Evolutionary conservation across 2,329 filamentous ascomycete species (phyloP).

Genomic region (Colletotrichum eleusines): DNA sequence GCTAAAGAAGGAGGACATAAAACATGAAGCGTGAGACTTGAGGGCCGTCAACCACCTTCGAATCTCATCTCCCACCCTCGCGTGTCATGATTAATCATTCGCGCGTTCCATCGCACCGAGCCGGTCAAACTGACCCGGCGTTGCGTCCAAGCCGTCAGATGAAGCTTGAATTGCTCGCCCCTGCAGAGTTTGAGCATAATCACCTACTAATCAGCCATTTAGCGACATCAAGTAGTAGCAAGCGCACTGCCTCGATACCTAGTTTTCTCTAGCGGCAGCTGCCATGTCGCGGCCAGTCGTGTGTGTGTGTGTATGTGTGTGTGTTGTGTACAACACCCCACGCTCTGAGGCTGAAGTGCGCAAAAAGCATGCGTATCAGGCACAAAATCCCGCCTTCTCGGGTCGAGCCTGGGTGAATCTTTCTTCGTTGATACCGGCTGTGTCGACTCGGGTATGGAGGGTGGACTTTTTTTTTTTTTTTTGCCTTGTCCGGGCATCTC

Average conservation of each 20-base stretch:
- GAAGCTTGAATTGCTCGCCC: background rate
- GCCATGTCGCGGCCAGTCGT: constrained; percentile 16
- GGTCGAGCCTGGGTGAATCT: constrained; percentile 17
- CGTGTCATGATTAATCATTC: background rate
- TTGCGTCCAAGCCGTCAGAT: constrained; percentile 14
- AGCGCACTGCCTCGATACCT: background rate
- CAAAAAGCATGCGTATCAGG: constrained; percentile 25
- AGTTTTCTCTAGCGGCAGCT: constrained; percentile 2
- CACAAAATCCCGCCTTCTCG: constrained; percentile 31
- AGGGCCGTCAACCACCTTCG: background rate
- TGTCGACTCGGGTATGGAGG: background rate
- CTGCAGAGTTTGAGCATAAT: background rate
- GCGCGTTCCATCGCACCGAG: constrained; percentile 8
- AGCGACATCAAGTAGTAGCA: constrained; percentile 1
- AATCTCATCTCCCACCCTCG: background rate
- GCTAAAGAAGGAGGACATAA: background rate
- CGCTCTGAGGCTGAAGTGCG: constrained; percentile 35
- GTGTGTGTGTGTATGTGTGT: background rate
- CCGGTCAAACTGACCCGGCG: background rate
- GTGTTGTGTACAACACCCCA: constrained; percentile 35
- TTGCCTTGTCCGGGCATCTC: constrained; percentile 10
- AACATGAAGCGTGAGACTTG: background rate
- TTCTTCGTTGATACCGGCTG: constrained; percentile 5
- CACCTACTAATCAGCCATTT: background rate
- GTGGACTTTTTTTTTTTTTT: constrained; percentile 11